A percentile compares a stretch with the other conserved stretches of the same genome.
Conservation (phyloP, 2,329 filamentous ascomycete species). For the Sporothrix inflata region DNA sequence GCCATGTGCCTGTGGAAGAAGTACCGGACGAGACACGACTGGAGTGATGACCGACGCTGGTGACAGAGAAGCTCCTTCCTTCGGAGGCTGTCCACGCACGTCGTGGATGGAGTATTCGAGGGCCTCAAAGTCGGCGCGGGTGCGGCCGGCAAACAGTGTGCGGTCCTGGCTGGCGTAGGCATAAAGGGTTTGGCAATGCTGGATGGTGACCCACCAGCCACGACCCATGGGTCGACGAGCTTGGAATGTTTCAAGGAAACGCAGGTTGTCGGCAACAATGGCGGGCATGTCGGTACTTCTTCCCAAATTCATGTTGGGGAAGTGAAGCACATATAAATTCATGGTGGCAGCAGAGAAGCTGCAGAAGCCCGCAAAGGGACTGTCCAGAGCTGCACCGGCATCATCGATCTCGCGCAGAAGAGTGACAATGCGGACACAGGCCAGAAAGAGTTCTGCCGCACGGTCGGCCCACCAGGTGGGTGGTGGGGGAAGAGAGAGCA, state of each 20-base stretch:
- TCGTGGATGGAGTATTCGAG: conserved; percentile 32
- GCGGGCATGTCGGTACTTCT: conserved; percentile 35
- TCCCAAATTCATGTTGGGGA: conserved; percentile 48
- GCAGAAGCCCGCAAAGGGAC: conserved; percentile 51
- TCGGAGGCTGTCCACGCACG: conserved; percentile 19
- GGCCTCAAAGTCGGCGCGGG: conserved; percentile 28
- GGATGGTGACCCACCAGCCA: conserved; percentile 32
- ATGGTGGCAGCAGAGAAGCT: conserved; percentile 50
- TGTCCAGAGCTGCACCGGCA: conserved; percentile 44
- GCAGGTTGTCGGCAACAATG: conserved; percentile 17
- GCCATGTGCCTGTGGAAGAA: not conserved
- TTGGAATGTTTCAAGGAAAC: conserved; percentile 25
- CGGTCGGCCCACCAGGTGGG: conserved; percentile 43
- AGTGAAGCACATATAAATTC: conserved; percentile 46
- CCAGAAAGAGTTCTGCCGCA: conserved; percentile 43
- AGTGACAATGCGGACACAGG: conserved; percentile 43
- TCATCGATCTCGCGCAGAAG: conserved; percentile 46
- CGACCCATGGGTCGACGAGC: conserved; percentile 27
- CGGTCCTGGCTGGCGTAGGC: conserved; percentile 13
- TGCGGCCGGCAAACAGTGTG: conserved; percentile 23
- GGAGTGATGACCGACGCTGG: not conserved
- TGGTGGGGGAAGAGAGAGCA: not conserved
- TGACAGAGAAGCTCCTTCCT: not conserved
- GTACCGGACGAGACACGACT: not conserved
- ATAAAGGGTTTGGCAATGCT: conserved; percentile 26